Percentiles rank a stretch among this genome's conserved stretches.
phyloP scores from a whole-genome alignment of 768 basidiomycete genomes.

The Wakefieldia striispora region DNA sequence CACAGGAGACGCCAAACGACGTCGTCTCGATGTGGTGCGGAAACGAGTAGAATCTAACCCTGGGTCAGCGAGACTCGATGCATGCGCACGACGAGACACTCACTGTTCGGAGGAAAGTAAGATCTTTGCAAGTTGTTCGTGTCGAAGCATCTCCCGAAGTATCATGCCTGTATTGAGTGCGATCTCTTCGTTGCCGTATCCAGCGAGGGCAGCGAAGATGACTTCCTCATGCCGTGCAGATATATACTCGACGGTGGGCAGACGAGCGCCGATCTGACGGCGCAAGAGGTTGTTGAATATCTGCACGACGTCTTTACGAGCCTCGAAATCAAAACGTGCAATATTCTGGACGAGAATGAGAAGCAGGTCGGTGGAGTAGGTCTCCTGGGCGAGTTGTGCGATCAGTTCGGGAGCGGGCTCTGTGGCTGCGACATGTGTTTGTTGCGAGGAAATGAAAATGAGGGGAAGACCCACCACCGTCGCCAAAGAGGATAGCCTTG shows the following conservation, averaged over 20 bases:
- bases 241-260: constrained; percentile 97
- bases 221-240: constrained; percentile 70
- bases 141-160: constrained; percentile 92
- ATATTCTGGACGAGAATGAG: constrained; percentile 79
- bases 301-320: constrained; percentile 81
- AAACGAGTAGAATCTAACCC: constrained; percentile 86
- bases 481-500: constrained; percentile 83
- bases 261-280: constrained; percentile 89
- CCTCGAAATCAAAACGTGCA: constrained; percentile 90
- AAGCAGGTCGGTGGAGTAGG: constrained; percentile 87
- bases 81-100: constrained; percentile 32
- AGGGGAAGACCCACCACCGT: constrained; percentile 61
- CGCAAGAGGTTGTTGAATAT: constrained; percentile 87
- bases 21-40: constrained; percentile 96
- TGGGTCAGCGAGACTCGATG: not conserved
- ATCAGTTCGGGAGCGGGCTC: constrained; percentile 88
- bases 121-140: constrained; percentile 88
- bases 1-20: constrained; percentile 97
- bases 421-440: constrained; percentile 22
- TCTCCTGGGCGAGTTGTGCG: constrained; percentile 94
- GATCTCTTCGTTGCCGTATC: constrained; percentile 94
- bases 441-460: not conserved
- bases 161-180: constrained; percentile 99
- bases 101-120: constrained; percentile 92
- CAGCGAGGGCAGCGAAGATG: constrained; percentile 81